Evolutionary conservation across 192 early-diverging fungal genomes (phyloP), one percentile per base, ranked within the genome.

Genomic region (Neocallimastix lanati): DNA sequence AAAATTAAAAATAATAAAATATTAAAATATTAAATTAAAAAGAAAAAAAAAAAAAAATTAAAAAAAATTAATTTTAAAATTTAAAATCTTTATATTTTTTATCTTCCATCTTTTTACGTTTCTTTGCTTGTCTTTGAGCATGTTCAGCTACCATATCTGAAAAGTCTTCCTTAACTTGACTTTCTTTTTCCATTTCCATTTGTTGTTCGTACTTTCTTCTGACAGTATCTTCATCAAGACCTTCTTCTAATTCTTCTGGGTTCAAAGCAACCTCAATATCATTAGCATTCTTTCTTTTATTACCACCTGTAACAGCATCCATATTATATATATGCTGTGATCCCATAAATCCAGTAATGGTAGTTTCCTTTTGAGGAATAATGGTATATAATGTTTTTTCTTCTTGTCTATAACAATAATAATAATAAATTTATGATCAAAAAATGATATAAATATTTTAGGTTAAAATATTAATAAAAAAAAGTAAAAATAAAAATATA

Each of bases 251-350:
- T 82, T 98, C 95, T 50, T 94, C 91, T 2, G 96, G 94, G 86
- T 98, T 96, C 81, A 98, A 83, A 2, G 93, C 87, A 28, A 97
- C 90, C 77, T 95, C 93, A 29, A 98, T 92, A 25, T 88, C 90
- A 29, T 80, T 78, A 29, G 76, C 80, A 27, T 21, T 78, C 30
- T 76, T 30, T 28, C 85, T 28, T 83, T 50, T 28, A 80, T 83
- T 29, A 86, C 82, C 84, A 5, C 88, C 84, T 12, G 86, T 83
- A 5, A 85, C 85, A 28, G 85, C 80, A 30, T 86, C 83, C 28
- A 98, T 81, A 80, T 96, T 93, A 81, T 99, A 99, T 5, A 92
- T 92, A 82, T 94, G 95, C 81, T 94, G 91, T 36, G 94, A 94
- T 28, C 95, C 97, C 97, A 99, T 97, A 82, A 99, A 94, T 15